Conservation (phyloP, 179 eudicot species). For the Spinacia oleracea region DNA sequence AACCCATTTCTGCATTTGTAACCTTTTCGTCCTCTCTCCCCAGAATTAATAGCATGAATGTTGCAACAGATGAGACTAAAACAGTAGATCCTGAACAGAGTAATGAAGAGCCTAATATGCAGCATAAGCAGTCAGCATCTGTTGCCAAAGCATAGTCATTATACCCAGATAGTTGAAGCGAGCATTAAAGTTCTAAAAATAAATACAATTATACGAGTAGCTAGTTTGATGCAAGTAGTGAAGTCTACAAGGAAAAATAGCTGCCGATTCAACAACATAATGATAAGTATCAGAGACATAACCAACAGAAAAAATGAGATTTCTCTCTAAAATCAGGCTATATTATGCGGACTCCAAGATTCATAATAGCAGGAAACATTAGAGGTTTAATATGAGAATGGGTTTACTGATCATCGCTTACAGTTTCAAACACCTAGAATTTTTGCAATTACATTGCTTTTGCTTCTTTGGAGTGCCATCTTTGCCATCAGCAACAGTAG, state of each 20-base stretch:
- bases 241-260: background rate
- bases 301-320: background rate
- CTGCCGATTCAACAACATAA: background rate
- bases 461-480: slow-evolving; percentile 56
- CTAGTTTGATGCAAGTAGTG: background rate
- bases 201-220: too few relatives aligned
- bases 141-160: background rate
- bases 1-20: too few relatives aligned
- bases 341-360: too few relatives aligned
- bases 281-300: background rate
- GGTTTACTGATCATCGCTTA: too few relatives aligned
- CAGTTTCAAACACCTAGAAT: too few relatives aligned
- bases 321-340: too few relatives aligned
- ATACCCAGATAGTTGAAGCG: background rate
- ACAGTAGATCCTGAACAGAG: background rate
- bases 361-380: too few relatives aligned
- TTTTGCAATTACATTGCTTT: slow-evolving; percentile 66
- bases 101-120: background rate
- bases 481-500: slow-evolving; percentile 32
- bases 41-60: too few relatives aligned
- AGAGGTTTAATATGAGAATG: too few relatives aligned
- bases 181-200: background rate
- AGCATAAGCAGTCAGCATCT: background rate
- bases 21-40: background rate
- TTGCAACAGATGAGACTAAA: too few relatives aligned